Percentiles rank a stretch among this genome's conserved stretches.
phyloP scores from a whole-genome alignment of 2,329 filamentous ascomycete genomes.

The Hypoxylon sp. region DNA sequence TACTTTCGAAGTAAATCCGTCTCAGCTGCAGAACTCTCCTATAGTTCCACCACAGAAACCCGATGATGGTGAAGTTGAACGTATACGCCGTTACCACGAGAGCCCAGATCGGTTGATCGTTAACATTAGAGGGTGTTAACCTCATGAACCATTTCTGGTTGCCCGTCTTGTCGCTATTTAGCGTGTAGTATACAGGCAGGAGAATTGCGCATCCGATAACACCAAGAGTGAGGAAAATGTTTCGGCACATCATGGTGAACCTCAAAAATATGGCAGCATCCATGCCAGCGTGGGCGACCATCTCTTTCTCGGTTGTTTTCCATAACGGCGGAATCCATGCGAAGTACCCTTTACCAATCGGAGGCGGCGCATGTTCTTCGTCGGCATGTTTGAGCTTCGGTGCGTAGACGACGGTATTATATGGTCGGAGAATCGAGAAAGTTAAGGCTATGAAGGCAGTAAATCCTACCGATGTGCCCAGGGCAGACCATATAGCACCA shows the following conservation, averaged over 20 bases:
- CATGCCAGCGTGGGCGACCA: conserved; percentile 88
- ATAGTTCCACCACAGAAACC: conserved; percentile 94
- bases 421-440: conserved; percentile 92
- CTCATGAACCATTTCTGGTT: conserved; percentile 66
- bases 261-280: conserved; percentile 93
- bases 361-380: conserved; percentile 88
- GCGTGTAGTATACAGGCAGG: conserved; percentile 81
- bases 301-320: conserved; percentile 80
- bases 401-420: conserved; percentile 93
- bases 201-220: conserved; percentile 82
- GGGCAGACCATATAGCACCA: conserved; percentile 81
- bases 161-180: conserved; percentile 58
- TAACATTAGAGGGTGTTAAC: conserved; percentile 73
- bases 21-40: conserved; percentile 78
- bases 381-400: conserved; percentile 95
- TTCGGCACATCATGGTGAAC: conserved; percentile 90
- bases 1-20: conserved; percentile 84
- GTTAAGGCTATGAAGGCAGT: conserved; percentile 80
- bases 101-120: conserved; percentile 69
- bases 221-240: conserved; percentile 83
- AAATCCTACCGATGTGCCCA: conserved; percentile 84
- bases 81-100: conserved; percentile 72
- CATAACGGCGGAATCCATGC: conserved; percentile 88
- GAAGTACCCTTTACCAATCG: conserved; percentile 87
- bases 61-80: conserved; percentile 81